phyloP scores from a whole-genome alignment of 2,329 filamentous ascomycete species.

The Lachnum nothofagi region DNA sequence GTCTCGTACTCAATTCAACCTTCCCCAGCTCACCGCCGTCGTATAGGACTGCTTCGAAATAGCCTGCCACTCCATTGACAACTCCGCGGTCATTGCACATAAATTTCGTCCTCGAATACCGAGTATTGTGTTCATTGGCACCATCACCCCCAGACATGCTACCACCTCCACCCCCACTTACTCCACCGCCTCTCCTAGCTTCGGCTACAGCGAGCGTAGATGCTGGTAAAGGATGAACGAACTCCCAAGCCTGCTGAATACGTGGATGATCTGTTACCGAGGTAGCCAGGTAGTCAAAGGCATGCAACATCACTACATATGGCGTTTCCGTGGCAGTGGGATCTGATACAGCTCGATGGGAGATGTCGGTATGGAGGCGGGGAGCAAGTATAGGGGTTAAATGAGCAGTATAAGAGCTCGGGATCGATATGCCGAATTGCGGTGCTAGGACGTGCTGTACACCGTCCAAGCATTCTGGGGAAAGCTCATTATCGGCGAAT shows the following conservation, averaged over 20 bases:
- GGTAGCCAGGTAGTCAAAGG: conserved; percentile 78
- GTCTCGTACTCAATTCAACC: conserved; percentile 87
- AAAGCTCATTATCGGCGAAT: conserved; percentile 95
- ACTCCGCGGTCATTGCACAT: conserved; percentile 73
- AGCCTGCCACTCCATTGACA: conserved; percentile 85
- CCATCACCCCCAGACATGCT: conserved; percentile 72
- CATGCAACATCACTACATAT: conserved; percentile 89
- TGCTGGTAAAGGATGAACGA: conserved; percentile 66
- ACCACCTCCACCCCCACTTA: conserved; percentile 62
- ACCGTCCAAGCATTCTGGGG: conserved; percentile 91
- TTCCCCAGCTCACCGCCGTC: conserved; percentile 46
- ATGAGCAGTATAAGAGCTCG: conserved; percentile 87
- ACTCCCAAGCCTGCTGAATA: conserved; percentile 78
- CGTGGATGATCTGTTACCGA: conserved; percentile 50
- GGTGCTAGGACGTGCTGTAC: conserved; percentile 82
- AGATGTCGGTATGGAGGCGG: conserved; percentile 76
- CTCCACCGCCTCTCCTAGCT: conserved; percentile 57
- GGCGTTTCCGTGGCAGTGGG: conserved; percentile 78
- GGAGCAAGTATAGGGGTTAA: conserved; percentile 88
- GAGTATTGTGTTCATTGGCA: conserved; percentile 84
- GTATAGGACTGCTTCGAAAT: conserved; percentile 96
- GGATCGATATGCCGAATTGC: conserved; percentile 84
- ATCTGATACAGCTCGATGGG: conserved; percentile 55
- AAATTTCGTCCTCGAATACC: conserved; percentile 75
- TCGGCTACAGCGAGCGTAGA: conserved; percentile 51